These are phyloP conservation scores for Verticillium nubilum DNA, from an alignment of 2,329 filamentous ascomycete genomes.

Conservation along the genomic window DNA sequence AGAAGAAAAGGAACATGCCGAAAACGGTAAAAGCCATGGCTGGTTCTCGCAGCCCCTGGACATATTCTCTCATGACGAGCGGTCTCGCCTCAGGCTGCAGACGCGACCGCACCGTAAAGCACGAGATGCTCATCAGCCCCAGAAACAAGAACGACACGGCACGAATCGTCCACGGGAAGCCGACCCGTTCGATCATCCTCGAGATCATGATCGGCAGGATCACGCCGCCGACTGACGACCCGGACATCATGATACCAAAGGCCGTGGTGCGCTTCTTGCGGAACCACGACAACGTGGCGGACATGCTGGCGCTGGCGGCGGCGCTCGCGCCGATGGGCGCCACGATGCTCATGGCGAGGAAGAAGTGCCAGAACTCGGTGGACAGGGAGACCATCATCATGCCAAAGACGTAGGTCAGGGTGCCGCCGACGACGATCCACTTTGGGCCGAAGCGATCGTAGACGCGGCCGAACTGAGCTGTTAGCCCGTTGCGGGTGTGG, in stretches of 20 bases:
- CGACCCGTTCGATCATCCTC: conserved; percentile 41
- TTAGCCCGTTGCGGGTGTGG: neutral
- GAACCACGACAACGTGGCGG: conserved; percentile 45
- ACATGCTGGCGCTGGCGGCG: conserved; percentile 37
- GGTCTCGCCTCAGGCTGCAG: conserved; percentile 39
- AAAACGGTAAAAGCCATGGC: conserved; percentile 35
- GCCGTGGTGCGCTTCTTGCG: conserved; percentile 43
- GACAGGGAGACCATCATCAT: conserved; percentile 59
- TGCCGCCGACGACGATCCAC: conserved; percentile 47
- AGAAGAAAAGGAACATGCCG: conserved; percentile 50
- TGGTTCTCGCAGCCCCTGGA: conserved; percentile 38
- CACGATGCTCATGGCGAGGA: conserved; percentile 36
- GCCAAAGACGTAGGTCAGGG: conserved; percentile 53
- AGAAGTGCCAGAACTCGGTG: conserved; percentile 36
- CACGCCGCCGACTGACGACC: conserved; percentile 49
- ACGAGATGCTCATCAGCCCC: conserved; percentile 25
- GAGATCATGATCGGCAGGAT: conserved; percentile 57
- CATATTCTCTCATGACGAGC: conserved; percentile 40
- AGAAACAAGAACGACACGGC: conserved; percentile 41
- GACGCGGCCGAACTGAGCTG: conserved; percentile 45
- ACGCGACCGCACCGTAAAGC: conserved; percentile 31
- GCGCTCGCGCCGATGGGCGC: conserved; percentile 34
- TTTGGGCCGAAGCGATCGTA: conserved; percentile 62
- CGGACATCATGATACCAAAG: conserved; percentile 47
- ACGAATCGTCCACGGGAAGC: conserved; percentile 44